These are phyloP conservation scores for Podospora anserina DNA, from an alignment of 495 filamentous ascomycete genomes.

Conservation along the genomic window DNA sequence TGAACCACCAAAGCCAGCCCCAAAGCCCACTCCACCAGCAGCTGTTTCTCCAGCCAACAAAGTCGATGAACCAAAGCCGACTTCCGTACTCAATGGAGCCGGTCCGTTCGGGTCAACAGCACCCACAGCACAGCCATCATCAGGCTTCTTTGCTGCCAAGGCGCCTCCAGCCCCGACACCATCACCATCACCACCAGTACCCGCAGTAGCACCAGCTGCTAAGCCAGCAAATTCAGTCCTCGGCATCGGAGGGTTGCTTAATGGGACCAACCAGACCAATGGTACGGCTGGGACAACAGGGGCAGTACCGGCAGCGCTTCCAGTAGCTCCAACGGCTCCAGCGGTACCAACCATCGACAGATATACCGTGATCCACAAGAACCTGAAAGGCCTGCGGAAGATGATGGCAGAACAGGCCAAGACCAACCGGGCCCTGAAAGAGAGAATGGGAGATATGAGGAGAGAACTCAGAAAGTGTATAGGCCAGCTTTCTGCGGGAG, in stretches of 20 bases:
- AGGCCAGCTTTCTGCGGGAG: slow-evolving; percentile 65
- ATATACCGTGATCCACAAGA: slow-evolving; percentile 67
- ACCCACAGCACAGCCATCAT: not conserved
- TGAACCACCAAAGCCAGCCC: slow-evolving; percentile 20
- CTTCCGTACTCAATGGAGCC: slow-evolving; percentile 16
- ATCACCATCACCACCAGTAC: not conserved
- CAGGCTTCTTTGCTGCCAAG: not conserved
- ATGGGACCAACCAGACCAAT: slow-evolving; percentile 13
- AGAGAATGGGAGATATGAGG: slow-evolving; percentile 68
- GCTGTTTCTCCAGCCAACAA: not conserved
- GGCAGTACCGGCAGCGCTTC: not conserved
- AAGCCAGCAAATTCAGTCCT: slow-evolving; percentile 6
- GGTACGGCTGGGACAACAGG: slow-evolving; percentile 1
- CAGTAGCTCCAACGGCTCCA: not conserved
- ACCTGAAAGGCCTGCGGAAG: slow-evolving; percentile 68
- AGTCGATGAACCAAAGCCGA: not conserved
- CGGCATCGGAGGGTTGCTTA: slow-evolving; percentile 9
- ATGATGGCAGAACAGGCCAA: slow-evolving; percentile 52
- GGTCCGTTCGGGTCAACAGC: not conserved
- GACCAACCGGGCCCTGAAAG: slow-evolving; percentile 50
- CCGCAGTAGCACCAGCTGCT: not conserved
- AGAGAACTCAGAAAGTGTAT: slow-evolving; percentile 66
- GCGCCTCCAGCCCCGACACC: not conserved
- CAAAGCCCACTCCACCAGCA: not conserved
- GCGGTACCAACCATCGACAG: slow-evolving; percentile 32